Evolutionary conservation across 495 filamentous ascomycete genomes (phyloP).

Genomic region (Entonaema liquescens): DNA sequence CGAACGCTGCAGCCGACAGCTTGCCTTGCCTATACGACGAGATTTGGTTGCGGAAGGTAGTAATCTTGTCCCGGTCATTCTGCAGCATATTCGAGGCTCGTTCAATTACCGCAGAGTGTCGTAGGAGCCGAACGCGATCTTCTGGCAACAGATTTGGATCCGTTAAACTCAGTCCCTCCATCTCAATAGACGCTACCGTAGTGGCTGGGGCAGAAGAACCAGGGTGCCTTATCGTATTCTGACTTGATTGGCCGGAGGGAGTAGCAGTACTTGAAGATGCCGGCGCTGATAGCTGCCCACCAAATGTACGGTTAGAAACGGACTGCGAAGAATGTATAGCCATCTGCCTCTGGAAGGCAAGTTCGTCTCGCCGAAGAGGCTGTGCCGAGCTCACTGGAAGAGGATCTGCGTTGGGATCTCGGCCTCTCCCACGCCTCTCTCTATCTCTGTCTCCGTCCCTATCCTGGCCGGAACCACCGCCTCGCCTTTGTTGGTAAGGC

Average conservation of each 20-base stretch:
- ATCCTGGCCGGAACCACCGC: conserved; percentile 53
- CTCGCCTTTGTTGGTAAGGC: conserved; percentile 69
- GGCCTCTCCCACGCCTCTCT: conserved; percentile 59
- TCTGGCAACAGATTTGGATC: conserved; percentile 66
- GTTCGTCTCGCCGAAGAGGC: conserved; percentile 82
- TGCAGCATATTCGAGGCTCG: conserved; percentile 81
- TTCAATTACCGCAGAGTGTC: conserved; percentile 82
- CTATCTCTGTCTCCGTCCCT: conserved; percentile 51
- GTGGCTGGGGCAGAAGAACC: conserved; percentile 24
- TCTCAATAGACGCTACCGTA: conserved; percentile 29
- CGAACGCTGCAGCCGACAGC: conserved; percentile 75
- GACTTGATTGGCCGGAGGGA: conserved; percentile 21
- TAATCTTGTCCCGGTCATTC: conserved; percentile 75
- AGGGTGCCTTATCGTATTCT: conserved; percentile 7
- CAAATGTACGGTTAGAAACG: conserved; percentile 78
- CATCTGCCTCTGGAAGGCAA: conserved; percentile 92
- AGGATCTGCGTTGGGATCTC: conserved; percentile 76
- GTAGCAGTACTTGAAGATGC: conserved; percentile 37
- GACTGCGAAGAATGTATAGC: conserved; percentile 89
- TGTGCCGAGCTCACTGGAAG: conserved; percentile 81
- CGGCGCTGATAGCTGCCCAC: conserved; percentile 72
- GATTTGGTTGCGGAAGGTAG: conserved; percentile 78
- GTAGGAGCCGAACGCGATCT: conserved; percentile 80
- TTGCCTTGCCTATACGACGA: conserved; percentile 74
- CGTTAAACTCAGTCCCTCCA: conserved; percentile 51